Evolutionary conservation across 2,329 filamentous ascomycete genomes (phyloP).

Genomic region (Monascus ruber): DNA sequence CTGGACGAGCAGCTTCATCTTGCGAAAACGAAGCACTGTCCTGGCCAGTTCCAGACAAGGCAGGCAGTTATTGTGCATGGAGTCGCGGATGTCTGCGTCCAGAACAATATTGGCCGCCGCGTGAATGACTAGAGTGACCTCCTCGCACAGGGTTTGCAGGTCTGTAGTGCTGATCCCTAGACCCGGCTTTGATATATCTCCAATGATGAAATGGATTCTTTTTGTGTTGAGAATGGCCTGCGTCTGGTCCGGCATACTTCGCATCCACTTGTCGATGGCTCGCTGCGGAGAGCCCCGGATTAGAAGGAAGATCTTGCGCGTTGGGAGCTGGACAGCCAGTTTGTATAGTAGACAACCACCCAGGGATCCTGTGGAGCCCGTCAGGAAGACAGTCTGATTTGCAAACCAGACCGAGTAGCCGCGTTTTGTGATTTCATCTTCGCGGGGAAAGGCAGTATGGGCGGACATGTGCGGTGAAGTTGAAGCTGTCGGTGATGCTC

Average conservation of each 20-base stretch:
- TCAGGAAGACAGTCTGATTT: conserved; percentile 18
- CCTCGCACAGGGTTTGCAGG: conserved; percentile 10
- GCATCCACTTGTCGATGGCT: conserved; percentile 18
- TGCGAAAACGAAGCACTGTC: conserved; percentile 15
- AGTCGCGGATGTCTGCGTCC: conserved; percentile 14
- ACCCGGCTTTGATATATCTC: conserved; percentile 15
- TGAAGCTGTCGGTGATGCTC: background rate
- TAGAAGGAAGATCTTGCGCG: conserved; percentile 18
- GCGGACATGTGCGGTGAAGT: background rate
- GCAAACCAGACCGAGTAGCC: conserved; percentile 17
- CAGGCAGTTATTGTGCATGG: conserved; percentile 21
- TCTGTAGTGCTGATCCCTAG: conserved; percentile 12
- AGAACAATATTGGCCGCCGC: conserved; percentile 22
- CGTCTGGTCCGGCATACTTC: conserved; percentile 17
- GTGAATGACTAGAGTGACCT: conserved; percentile 23
- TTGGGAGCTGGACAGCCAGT: conserved; percentile 20
- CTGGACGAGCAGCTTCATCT: conserved; percentile 18
- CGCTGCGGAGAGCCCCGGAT: conserved; percentile 12
- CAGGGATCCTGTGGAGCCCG: conserved; percentile 20
- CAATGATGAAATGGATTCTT: conserved; percentile 18
- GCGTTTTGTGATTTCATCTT: conserved; percentile 11
- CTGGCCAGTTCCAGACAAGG: conserved; percentile 18
- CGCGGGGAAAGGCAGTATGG: background rate
- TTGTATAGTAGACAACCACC: conserved; percentile 25
- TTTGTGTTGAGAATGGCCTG: conserved; percentile 13